Conservation (phyloP, 768 basidiomycete species). For the Mycena filopes region DNA sequence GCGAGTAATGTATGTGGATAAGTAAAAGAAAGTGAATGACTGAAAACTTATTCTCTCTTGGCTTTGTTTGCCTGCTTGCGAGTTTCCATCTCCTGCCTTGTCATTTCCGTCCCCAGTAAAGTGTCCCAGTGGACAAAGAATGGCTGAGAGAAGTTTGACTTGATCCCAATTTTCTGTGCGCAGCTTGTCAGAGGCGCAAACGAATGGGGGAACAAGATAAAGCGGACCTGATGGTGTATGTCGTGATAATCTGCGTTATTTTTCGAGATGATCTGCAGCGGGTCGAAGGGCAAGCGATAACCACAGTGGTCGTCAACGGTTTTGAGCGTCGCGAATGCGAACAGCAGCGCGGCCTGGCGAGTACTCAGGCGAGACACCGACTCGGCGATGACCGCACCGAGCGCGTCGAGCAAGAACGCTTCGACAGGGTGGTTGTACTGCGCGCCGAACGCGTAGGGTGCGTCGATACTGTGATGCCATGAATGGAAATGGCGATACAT, state of each 20-base stretch:
- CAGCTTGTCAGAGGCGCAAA: constrained; percentile 13
- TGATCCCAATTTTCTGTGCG: constrained; percentile 80
- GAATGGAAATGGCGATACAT: constrained; percentile 94
- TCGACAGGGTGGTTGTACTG: constrained; percentile 98
- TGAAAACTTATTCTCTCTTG: constrained; percentile 42
- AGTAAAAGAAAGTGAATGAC: background rate
- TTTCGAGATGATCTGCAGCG: constrained; percentile 81
- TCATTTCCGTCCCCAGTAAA: constrained; percentile 87
- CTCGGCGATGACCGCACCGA: constrained; percentile 86
- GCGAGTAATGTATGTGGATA: background rate
- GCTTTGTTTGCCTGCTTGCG: constrained; percentile 51
- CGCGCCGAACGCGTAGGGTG: constrained; percentile 96
- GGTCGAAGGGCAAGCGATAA: constrained; percentile 91
- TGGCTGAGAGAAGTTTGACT: constrained; percentile 95
- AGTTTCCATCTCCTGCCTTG: constrained; percentile 69
- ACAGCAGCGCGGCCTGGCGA: constrained; percentile 88
- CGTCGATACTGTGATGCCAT: constrained; percentile 94
- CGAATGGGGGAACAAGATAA: background rate
- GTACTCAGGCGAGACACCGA: constrained; percentile 70
- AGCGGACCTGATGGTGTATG: constrained; percentile 92
- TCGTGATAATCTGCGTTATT: constrained; percentile 99
- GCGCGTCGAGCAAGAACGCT: constrained; percentile 88
- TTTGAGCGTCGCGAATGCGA: constrained; percentile 86
- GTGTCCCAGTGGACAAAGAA: constrained; percentile 97
- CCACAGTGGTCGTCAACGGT: constrained; percentile 98